Percentiles rank a stretch among this genome's conserved stretches.
These are phyloP conservation scores for Aspergillus affinis DNA, from an alignment of 495 filamentous ascomycete genomes.

Conservation along the genomic window DNA sequence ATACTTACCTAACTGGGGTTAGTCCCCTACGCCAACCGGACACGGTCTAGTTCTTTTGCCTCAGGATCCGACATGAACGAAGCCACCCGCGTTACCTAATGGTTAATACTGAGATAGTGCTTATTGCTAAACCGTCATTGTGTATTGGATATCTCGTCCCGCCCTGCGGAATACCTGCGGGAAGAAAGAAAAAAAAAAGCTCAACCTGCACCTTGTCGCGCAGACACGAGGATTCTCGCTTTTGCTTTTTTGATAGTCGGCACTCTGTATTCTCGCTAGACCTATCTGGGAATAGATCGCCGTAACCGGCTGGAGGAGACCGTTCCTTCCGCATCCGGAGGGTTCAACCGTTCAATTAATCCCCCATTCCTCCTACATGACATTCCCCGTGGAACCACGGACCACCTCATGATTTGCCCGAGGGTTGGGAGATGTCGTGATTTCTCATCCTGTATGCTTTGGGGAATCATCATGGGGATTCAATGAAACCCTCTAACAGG, in stretches of 20 bases:
- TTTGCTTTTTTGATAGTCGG: neutral
- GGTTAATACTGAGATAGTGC: neutral
- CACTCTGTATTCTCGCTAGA: neutral
- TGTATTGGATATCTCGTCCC: neutral
- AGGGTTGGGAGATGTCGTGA: neutral
- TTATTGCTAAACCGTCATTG: neutral
- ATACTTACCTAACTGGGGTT: neutral
- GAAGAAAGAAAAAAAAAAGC: neutral
- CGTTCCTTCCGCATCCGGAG: conserved; percentile 7
- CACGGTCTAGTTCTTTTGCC: neutral
- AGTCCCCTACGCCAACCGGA: neutral
- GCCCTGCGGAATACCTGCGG: neutral
- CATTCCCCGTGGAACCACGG: too few species aligned
- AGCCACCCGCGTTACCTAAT: neutral
- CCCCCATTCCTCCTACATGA: too few species aligned
- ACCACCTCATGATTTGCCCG: too few species aligned
- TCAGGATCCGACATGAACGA: neutral
- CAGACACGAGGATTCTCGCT: neutral
- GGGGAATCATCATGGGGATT: too few species aligned
- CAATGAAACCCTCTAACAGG: too few species aligned
- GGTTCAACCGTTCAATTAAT: too few species aligned
- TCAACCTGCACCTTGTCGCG: neutral
- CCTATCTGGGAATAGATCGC: conserved; percentile 1
- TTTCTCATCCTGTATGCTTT: too few species aligned
- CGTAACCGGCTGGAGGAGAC: neutral